Evolutionary conservation across 2,329 filamentous ascomycete species (phyloP).

Genomic region (Aspergillus sergii): DNA sequence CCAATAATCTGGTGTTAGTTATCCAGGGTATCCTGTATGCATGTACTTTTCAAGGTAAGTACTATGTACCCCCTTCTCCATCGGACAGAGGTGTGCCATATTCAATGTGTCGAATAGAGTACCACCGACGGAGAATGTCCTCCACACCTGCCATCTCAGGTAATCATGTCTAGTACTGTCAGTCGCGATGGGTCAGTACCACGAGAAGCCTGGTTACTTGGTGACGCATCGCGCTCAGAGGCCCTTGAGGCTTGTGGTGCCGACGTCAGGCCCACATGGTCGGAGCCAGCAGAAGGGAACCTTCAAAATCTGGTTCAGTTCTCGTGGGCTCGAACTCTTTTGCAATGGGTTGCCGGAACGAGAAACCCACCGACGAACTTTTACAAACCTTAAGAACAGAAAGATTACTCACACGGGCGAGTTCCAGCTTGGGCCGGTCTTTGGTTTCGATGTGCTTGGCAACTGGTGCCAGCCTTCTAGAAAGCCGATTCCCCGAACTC

Average conservation of each 20-base stretch:
- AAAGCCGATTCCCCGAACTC: neutral
- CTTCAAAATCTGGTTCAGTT: conserved; percentile 12
- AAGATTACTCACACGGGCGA: neutral
- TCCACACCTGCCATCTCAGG: neutral
- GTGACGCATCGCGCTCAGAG: neutral
- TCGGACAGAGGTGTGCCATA: neutral
- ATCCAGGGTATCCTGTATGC: neutral
- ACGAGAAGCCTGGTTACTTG: neutral
- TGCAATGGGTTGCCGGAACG: neutral
- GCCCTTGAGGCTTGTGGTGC: neutral
- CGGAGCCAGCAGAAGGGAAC: conserved; percentile 9
- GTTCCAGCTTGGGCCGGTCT: neutral
- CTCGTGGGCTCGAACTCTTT: neutral
- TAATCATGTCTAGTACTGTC: neutral
- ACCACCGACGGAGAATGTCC: neutral
- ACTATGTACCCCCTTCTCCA: neutral
- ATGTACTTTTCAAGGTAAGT: neutral
- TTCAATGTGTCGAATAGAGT: neutral
- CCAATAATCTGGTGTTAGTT: conserved; percentile 6
- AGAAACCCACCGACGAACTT: neutral
- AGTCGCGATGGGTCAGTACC: neutral
- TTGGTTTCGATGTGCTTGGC: conserved; percentile 3
- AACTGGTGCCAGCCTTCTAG: neutral
- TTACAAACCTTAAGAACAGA: conserved; percentile 1
- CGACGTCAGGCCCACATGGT: conserved; percentile 35